Conservation (phyloP, 768 basidiomycete genomes). For the Lentinula raphanica region DNA sequence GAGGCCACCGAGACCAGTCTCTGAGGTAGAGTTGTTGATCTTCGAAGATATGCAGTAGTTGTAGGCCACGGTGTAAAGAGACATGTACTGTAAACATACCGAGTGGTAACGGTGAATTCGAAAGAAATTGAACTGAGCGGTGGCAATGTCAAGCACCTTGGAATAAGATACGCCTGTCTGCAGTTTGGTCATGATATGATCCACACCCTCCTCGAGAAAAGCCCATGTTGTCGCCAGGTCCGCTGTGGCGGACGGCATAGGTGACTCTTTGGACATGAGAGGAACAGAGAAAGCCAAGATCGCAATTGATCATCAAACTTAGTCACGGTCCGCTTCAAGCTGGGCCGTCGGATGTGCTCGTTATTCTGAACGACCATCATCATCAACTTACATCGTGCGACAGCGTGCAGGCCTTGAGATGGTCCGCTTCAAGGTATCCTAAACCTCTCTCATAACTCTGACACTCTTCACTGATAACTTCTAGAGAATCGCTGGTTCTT, state of each 20-base stretch:
- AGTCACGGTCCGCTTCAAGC: neutral
- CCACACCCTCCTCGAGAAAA: conserved; percentile 82
- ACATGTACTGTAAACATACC: conserved; percentile 71
- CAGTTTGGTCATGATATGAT: conserved; percentile 89
- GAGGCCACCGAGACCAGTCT: conserved; percentile 38
- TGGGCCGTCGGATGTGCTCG: neutral
- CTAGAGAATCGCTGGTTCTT: conserved; percentile 83
- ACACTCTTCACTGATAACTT: conserved; percentile 2
- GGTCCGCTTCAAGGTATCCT: conserved; percentile 64
- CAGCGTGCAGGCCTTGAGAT: conserved; percentile 24
- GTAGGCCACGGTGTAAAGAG: conserved; percentile 87
- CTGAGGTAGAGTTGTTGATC: conserved; percentile 26
- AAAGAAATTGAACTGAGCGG: neutral
- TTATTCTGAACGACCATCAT: neutral
- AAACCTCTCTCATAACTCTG: neutral
- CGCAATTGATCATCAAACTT: neutral
- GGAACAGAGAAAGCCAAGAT: neutral
- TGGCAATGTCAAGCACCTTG: conserved; percentile 39
- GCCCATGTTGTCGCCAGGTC: conserved; percentile 85
- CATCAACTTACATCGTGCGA: neutral
- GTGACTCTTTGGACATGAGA: neutral
- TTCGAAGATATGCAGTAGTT: conserved; percentile 95
- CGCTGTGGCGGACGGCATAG: conserved; percentile 25
- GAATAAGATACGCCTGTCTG: conserved; percentile 87
- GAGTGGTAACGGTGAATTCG: conserved; percentile 4